A percentile compares a stretch with the other conserved stretches of the same genome.
Evolutionary conservation across 2,329 filamentous ascomycete genomes (phyloP).

Genomic region (Aspergillus novoparasiticus): DNA sequence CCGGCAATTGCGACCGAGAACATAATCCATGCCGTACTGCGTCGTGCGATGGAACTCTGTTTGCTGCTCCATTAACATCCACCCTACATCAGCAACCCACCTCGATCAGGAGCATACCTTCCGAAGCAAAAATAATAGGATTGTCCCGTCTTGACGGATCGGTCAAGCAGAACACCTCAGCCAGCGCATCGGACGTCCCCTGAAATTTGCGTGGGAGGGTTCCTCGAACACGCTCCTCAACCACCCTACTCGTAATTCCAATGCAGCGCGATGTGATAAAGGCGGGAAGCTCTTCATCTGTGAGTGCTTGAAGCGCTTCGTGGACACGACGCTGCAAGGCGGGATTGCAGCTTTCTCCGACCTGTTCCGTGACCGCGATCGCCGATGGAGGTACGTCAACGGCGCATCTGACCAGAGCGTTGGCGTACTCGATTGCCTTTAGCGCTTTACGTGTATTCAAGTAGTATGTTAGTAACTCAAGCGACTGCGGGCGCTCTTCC

Average conservation of each 20-base stretch:
- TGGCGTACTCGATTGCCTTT: slow-evolving; percentile 70
- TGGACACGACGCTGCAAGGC: slow-evolving; percentile 64
- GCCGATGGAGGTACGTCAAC: slow-evolving; percentile 53
- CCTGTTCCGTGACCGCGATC: slow-evolving; percentile 57
- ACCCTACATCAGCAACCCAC: too few relatives aligned
- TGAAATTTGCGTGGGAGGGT: slow-evolving; percentile 65
- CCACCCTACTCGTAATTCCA: slow-evolving; percentile 69
- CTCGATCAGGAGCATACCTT: slow-evolving; percentile 54
- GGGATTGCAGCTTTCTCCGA: slow-evolving; percentile 58
- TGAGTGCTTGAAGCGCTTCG: slow-evolving; percentile 66
- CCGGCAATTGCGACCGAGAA: slow-evolving; percentile 74
- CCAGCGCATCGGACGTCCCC: slow-evolving; percentile 72
- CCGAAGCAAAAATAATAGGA: slow-evolving; percentile 75
- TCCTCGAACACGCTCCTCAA: slow-evolving; percentile 68
- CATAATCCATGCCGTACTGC: slow-evolving; percentile 73
- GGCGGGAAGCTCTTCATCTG: slow-evolving; percentile 69
- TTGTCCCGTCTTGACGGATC: slow-evolving; percentile 74
- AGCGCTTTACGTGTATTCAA: slow-evolving; percentile 71
- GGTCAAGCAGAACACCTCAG: slow-evolving; percentile 75
- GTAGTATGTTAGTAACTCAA: slow-evolving; percentile 70
- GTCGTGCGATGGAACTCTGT: slow-evolving; percentile 73
- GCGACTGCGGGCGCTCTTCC: slow-evolving; percentile 60
- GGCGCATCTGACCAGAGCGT: slow-evolving; percentile 66
- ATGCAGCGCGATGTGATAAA: slow-evolving; percentile 71
- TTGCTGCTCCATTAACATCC: background rate